Percentiles rank a stretch among this genome's conserved stretches.
Evolutionary conservation across 495 filamentous ascomycete genomes (phyloP).

Genomic region (Podospora comata): DNA sequence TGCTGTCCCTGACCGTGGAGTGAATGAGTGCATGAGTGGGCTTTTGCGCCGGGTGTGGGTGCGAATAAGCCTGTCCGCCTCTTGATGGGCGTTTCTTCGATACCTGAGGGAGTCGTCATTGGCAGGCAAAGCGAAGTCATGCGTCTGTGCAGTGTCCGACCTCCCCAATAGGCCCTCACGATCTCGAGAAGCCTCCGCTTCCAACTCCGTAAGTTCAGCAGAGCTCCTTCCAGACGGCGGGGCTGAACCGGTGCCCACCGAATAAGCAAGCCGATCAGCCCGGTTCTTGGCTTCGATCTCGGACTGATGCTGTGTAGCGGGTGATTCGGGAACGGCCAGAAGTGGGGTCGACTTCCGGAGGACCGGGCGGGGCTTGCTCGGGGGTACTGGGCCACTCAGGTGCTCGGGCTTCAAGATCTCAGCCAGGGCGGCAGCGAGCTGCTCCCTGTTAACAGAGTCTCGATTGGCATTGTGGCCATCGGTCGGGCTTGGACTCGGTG

Average conservation of each 20-base stretch:
- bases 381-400: slow-evolving; percentile 15
- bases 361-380: slow-evolving; percentile 30
- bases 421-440: slow-evolving; percentile 25
- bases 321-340: slow-evolving; percentile 12
- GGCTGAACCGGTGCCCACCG: slow-evolving; percentile 34
- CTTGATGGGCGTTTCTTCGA: slow-evolving; percentile 23
- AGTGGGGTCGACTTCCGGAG: slow-evolving; percentile 24
- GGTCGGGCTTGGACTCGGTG: slow-evolving; percentile 16
- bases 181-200: slow-evolving; percentile 5
- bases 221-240: slow-evolving; percentile 33
- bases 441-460: slow-evolving; percentile 30
- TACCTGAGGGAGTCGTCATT: slow-evolving; percentile 13
- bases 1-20: slow-evolving; percentile 22
- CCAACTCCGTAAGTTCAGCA: slow-evolving; percentile 20
- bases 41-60: slow-evolving; percentile 24
- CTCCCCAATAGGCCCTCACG: slow-evolving; percentile 8
- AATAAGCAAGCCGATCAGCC: slow-evolving; percentile 35
- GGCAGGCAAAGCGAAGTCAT: slow-evolving; percentile 14
- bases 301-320: slow-evolving; percentile 19
- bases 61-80: slow-evolving; percentile 28
- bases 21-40: slow-evolving; percentile 17
- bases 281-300: slow-evolving; percentile 34
- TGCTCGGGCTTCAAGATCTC: slow-evolving; percentile 26
- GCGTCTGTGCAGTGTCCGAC: not conserved
- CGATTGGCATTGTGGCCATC: slow-evolving; percentile 2